phyloP scores from a whole-genome alignment of 257 asterid genomes.

The Nicotiana sylvestris region DNA sequence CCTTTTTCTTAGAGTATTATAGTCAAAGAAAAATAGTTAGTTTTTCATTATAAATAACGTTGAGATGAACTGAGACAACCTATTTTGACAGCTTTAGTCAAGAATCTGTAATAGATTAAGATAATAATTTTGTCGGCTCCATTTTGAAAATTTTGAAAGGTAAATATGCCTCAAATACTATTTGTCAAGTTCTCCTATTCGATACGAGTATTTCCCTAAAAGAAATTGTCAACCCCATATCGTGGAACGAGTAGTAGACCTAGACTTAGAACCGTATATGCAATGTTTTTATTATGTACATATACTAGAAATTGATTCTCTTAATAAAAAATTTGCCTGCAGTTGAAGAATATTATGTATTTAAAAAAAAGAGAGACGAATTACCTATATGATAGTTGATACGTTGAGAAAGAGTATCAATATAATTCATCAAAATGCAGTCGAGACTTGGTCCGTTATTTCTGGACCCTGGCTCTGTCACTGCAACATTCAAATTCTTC shows the following conservation, averaged over 20 bases:
- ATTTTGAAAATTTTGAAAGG: background rate
- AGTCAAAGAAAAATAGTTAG: too few relatives aligned
- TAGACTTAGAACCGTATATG: background rate
- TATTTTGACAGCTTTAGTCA: background rate
- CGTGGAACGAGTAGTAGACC: background rate
- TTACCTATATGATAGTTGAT: slow-evolving; percentile 16
- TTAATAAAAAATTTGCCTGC: too few relatives aligned
- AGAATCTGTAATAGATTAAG: too few relatives aligned
- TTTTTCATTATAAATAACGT: too few relatives aligned
- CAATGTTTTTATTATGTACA: too few relatives aligned
- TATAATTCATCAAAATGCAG: slow-evolving; percentile 8
- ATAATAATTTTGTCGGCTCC: background rate
- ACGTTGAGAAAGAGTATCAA: slow-evolving; percentile 12
- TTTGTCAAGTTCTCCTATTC: background rate
- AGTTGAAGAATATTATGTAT: too few relatives aligned
- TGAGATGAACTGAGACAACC: background rate
- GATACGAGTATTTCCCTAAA: background rate
- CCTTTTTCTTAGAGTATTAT: background rate
- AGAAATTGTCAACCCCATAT: background rate
- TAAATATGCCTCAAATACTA: background rate
- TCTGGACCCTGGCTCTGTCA: slow-evolving; percentile 10
- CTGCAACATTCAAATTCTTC: slow-evolving; percentile 10
- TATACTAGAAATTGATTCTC: too few relatives aligned
- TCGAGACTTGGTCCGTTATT: background rate
- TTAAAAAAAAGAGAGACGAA: background rate